phyloP scores from a whole-genome alignment of 768 basidiomycete species.

The Xerocomellus dryophilus region DNA sequence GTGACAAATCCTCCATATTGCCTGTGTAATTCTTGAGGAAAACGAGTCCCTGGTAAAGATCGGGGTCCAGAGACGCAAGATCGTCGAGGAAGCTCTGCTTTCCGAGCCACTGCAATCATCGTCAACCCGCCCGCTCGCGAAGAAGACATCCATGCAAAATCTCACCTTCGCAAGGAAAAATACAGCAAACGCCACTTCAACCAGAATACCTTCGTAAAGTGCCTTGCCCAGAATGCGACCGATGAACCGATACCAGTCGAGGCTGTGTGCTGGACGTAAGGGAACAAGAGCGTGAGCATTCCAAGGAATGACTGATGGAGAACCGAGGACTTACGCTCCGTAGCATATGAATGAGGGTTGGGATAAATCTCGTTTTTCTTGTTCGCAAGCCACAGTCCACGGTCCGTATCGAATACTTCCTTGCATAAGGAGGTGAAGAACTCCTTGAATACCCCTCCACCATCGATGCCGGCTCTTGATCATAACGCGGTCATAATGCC shows the following conservation, averaged over 20 bases:
- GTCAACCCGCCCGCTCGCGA: neutral
- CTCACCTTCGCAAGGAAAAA: slow-evolving; percentile 89
- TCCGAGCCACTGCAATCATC: slow-evolving; percentile 73
- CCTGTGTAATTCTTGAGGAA: slow-evolving; percentile 91
- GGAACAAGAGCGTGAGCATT: neutral
- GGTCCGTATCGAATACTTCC: slow-evolving; percentile 92
- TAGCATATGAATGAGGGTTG: slow-evolving; percentile 88
- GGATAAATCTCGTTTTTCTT: slow-evolving; percentile 94
- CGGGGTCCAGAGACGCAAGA: slow-evolving; percentile 84
- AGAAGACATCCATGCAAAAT: neutral
- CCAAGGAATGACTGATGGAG: neutral
- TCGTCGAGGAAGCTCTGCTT: slow-evolving; percentile 92
- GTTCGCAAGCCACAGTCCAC: slow-evolving; percentile 90
- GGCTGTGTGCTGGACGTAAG: slow-evolving; percentile 59
- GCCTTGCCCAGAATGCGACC: slow-evolving; percentile 95
- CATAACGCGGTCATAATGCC: neutral
- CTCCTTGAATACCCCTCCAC: slow-evolving; percentile 97
- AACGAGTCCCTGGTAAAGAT: slow-evolving; percentile 87
- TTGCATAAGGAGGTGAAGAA: slow-evolving; percentile 90
- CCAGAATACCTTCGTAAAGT: slow-evolving; percentile 91
- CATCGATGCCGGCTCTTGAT: slow-evolving; percentile 83
- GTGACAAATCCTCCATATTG: slow-evolving; percentile 80
- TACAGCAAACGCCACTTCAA: slow-evolving; percentile 91
- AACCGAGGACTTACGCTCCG: slow-evolving; percentile 58
- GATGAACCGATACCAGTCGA: slow-evolving; percentile 91